These are phyloP conservation scores for Pseudocercospora cruenta DNA, from an alignment of 2,329 filamentous ascomycete species.

Conservation along the genomic window DNA sequence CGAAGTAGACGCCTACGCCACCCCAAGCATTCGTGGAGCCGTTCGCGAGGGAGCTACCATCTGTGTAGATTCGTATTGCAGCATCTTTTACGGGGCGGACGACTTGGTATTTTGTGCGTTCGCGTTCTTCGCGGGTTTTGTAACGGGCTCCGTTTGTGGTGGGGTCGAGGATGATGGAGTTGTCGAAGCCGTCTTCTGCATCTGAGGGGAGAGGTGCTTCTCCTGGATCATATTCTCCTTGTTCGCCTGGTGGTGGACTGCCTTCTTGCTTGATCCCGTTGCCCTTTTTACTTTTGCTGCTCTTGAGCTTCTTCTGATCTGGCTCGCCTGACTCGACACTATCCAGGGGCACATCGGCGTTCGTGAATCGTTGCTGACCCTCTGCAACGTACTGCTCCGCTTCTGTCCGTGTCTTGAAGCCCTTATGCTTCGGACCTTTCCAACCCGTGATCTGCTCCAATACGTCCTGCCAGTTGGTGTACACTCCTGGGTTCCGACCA, in stretches of 20 bases:
- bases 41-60: conserved; percentile 65
- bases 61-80: conserved; percentile 64
- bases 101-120: conserved; percentile 51
- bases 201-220: conserved; percentile 59
- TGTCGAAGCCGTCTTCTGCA: conserved; percentile 65
- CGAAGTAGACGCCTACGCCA: conserved; percentile 68
- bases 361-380: conserved; percentile 9
- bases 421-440: conserved; percentile 63
- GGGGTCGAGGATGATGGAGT: conserved; percentile 59
- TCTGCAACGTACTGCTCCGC: conserved; percentile 74
- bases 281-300: conserved; percentile 45
- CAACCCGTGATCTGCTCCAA: conserved; percentile 74
- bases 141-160: conserved; percentile 58
- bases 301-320: conserved; percentile 45
- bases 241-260: conserved; percentile 23
- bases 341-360: conserved; percentile 23
- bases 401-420: conserved; percentile 60
- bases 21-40: conserved; percentile 59
- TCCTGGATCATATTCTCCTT: conserved; percentile 53
- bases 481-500: conserved; percentile 63
- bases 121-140: conserved; percentile 56
- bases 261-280: conserved; percentile 32
- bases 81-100: conserved; percentile 48
- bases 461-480: conserved; percentile 70
- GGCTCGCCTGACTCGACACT: conserved; percentile 28